Evolutionary conservation across 495 filamentous ascomycete species (phyloP).

Genomic region (Daldinia decipiens): DNA sequence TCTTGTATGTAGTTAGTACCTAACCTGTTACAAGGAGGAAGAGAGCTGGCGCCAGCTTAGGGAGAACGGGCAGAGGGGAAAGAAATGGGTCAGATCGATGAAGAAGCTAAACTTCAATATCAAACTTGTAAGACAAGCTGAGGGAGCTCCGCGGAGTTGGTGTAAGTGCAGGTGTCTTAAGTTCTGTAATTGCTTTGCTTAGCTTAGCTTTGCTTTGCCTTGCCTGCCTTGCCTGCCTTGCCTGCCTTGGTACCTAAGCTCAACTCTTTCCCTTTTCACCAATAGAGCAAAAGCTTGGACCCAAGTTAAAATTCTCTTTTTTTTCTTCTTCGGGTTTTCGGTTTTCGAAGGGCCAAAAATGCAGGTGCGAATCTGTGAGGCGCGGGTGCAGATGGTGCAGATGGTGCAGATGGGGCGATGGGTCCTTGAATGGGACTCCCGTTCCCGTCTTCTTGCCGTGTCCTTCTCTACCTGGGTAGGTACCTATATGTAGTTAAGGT

Average conservation of each 20-base stretch:
- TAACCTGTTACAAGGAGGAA: constrained; percentile 11
- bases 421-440: constrained; percentile 39
- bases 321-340: background rate
- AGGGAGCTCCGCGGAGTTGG: constrained; percentile 2
- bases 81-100: constrained; percentile 7
- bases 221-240: background rate
- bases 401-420: constrained; percentile 36
- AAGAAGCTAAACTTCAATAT: constrained; percentile 13
- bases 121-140: constrained; percentile 1
- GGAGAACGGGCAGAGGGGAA: background rate
- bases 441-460: constrained; percentile 43
- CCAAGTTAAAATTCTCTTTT: constrained; percentile 12
- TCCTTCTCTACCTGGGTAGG: constrained; percentile 12
- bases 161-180: background rate
- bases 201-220: background rate
- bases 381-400: constrained; percentile 17
- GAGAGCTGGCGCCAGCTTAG: constrained; percentile 4
- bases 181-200: background rate
- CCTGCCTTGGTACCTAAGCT: background rate
- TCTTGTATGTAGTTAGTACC: background rate
- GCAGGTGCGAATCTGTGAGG: constrained; percentile 31
- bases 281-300: constrained; percentile 13
- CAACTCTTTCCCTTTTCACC: background rate
- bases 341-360: constrained; percentile 14
- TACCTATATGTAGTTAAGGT: too few relatives aligned